Conservation (phyloP, 345 rosid genomes). For the Anacardium occidentale region DNA sequence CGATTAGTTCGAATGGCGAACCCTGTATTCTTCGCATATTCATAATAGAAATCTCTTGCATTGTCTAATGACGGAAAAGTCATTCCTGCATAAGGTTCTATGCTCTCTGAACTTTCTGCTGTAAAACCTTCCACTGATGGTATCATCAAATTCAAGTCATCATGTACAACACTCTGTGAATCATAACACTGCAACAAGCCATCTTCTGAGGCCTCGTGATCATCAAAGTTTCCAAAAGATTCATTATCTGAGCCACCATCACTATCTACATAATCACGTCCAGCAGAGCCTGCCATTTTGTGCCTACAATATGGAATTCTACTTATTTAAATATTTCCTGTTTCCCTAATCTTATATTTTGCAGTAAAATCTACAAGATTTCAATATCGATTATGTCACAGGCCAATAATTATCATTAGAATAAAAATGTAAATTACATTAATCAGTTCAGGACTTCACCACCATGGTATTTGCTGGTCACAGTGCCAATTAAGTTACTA, state of each 20-base stretch:
- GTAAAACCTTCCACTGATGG: conserved; percentile 17
- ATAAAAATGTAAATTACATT: too few species aligned
- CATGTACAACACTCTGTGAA: conserved; percentile 11
- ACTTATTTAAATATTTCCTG: too few species aligned
- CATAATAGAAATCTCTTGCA: conserved; percentile 44
- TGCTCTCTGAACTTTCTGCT: conserved; percentile 5
- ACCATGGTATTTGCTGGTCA: too few species aligned
- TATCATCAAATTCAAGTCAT: conserved; percentile 21
- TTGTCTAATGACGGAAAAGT: conserved; percentile 32
- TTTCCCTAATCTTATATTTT: too few species aligned
- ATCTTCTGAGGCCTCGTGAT: conserved; percentile 19
- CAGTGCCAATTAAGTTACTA: too few species aligned
- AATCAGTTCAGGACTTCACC: too few species aligned
- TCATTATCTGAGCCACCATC: conserved; percentile 31
- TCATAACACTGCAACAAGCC: conserved; percentile 17
- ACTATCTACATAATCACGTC: conserved; percentile 23
- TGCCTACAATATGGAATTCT: background rate
- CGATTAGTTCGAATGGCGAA: conserved; percentile 42
- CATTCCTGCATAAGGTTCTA: conserved; percentile 37
- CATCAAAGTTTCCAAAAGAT: conserved; percentile 24
- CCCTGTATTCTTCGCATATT: conserved; percentile 39
- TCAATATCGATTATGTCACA: too few species aligned
- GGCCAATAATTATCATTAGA: too few species aligned
- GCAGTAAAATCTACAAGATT: too few species aligned
- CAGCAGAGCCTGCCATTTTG: conserved; percentile 23